phyloP scores from a whole-genome alignment of 352 stramenopile genomes.

The Pythium diclinum region DNA sequence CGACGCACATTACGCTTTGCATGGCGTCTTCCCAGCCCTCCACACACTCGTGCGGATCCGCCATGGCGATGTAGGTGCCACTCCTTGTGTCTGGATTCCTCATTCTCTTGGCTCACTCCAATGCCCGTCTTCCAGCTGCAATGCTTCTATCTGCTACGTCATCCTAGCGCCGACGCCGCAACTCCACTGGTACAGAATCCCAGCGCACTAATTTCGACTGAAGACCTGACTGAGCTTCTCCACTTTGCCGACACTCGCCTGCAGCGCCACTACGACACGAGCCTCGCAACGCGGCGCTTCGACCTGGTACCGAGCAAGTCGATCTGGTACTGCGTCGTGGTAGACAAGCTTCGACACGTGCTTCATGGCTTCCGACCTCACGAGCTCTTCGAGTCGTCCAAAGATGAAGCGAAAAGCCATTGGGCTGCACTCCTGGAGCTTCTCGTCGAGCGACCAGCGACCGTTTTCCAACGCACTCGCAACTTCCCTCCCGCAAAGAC shows the following conservation, averaged over 20 bases:
- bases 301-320: background rate
- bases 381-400: constrained; percentile 1
- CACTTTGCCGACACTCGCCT: constrained; percentile 16
- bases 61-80: constrained; percentile 28
- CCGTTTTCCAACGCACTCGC: constrained; percentile 16
- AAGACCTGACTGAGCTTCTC: constrained; percentile 20
- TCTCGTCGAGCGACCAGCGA: constrained; percentile 32
- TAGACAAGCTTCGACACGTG: constrained; percentile 38
- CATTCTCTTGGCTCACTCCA: background rate
- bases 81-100: background rate
- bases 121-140: constrained; percentile 29
- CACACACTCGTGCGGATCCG: constrained; percentile 27
- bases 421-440: constrained; percentile 8
- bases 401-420: background rate
- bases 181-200: constrained; percentile 5
- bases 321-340: constrained; percentile 31
- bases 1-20: constrained; percentile 16
- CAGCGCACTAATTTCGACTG: constrained; percentile 14
- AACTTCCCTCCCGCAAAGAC: constrained; percentile 9
- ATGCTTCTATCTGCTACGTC: constrained; percentile 33
- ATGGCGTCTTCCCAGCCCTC: constrained; percentile 13
- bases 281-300: background rate
- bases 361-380: constrained; percentile 10
- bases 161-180: constrained; percentile 1
- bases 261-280: constrained; percentile 7